Evolutionary conservation across 371 early-diverging fungal species (phyloP).

Genomic region (Apophysomyces sp.): DNA sequence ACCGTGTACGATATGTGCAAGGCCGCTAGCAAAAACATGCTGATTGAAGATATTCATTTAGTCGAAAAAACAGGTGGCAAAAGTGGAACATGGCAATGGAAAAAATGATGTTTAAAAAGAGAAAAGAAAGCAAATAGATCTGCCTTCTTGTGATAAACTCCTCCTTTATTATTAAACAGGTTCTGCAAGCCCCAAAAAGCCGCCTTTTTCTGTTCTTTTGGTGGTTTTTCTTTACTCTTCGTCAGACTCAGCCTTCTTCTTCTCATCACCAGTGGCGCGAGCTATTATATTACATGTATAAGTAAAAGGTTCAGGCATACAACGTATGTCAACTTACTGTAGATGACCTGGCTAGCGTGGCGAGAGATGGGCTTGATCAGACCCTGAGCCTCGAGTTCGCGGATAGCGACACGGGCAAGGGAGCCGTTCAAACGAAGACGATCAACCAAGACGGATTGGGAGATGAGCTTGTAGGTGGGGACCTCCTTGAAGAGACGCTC

Average conservation of each 20-base stretch:
- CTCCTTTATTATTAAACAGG: neutral
- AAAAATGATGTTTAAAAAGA: neutral
- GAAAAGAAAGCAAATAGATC: neutral
- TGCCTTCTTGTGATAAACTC: neutral
- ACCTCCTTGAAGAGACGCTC: conserved; percentile 97
- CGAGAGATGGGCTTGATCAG: conserved; percentile 86
- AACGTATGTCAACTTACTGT: conserved; percentile 63
- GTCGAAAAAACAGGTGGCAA: conserved; percentile 82
- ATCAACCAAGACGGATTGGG: conserved; percentile 96
- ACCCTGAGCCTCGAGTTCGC: conserved; percentile 89
- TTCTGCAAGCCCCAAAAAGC: neutral
- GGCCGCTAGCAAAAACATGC: conserved; percentile 51
- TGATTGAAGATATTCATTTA: conserved; percentile 63
- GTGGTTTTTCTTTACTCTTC: conserved; percentile 17
- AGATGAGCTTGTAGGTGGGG: conserved; percentile 98
- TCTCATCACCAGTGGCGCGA: conserved; percentile 48
- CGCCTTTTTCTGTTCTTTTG: neutral
- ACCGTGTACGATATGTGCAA: conserved; percentile 89
- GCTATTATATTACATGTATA: too few relatives aligned
- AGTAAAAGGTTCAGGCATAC: too few relatives aligned
- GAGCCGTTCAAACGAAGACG: conserved; percentile 97
- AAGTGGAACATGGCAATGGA: conserved; percentile 54
- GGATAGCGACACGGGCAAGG: conserved; percentile 92
- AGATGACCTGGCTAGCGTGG: conserved; percentile 94
- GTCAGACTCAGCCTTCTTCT: conserved; percentile 18